Evolutionary conservation across 2,329 filamentous ascomycete species (phyloP).

Genomic region (Beauveria australis): DNA sequence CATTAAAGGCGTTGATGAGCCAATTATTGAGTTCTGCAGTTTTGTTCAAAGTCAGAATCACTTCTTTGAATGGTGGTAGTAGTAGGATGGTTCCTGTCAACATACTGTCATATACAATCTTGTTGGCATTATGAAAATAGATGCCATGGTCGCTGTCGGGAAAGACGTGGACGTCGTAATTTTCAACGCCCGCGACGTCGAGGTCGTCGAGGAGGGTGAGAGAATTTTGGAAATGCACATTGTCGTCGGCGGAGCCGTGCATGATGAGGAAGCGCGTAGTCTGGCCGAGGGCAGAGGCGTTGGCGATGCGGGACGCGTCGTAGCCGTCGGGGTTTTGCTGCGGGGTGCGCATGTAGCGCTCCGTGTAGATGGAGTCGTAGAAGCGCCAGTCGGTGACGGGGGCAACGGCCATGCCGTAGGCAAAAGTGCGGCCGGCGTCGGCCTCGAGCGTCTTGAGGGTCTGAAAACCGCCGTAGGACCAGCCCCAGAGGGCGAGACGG

Average conservation of each 20-base stretch:
- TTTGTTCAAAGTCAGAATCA: too few species aligned
- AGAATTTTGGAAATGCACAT: constrained; percentile 95
- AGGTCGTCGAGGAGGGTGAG: constrained; percentile 79
- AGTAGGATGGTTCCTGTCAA: constrained; percentile 17
- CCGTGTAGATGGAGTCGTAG: constrained; percentile 91
- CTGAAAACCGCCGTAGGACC: constrained; percentile 95
- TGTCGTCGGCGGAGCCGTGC: constrained; percentile 95
- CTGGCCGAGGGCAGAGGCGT: constrained; percentile 62
- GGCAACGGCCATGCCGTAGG: constrained; percentile 95
- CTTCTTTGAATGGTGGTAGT: too few species aligned
- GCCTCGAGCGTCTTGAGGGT: constrained; percentile 90
- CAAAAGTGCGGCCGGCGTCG: constrained; percentile 83
- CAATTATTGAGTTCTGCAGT: constrained; percentile 68
- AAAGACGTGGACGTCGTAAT: constrained; percentile 95
- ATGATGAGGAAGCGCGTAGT: constrained; percentile 89
- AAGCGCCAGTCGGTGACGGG: constrained; percentile 98
- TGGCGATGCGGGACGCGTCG: constrained; percentile 61
- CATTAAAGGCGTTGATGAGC: constrained; percentile 96
- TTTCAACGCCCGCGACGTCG: constrained; percentile 72
- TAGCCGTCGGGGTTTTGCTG: constrained; percentile 76
- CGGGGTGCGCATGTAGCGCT: constrained; percentile 95
- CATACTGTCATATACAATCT: constrained; percentile 88
- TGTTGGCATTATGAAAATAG: constrained; percentile 86
- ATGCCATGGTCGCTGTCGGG: constrained; percentile 95
- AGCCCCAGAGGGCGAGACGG: constrained; percentile 92